These are phyloP conservation scores for Austroboletus eburneus DNA, from an alignment of 768 basidiomycete genomes.

Conservation along the genomic window DNA sequence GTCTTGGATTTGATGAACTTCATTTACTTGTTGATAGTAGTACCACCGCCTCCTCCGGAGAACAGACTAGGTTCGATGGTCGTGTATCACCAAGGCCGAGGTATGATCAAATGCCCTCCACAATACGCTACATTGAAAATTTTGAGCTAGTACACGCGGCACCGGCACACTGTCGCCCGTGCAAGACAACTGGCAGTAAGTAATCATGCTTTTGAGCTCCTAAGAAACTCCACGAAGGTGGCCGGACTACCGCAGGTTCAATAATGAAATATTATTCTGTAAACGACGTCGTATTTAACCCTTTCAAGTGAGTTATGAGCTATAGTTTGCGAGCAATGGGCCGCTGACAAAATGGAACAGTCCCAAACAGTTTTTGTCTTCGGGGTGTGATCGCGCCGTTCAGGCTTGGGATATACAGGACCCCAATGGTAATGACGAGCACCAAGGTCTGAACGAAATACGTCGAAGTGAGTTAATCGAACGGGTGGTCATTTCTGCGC, in stretches of 20 bases:
- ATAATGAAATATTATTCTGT: slow-evolving; percentile 49
- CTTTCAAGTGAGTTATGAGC: slow-evolving; percentile 36
- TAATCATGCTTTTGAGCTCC: too few relatives aligned
- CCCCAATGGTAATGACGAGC: slow-evolving; percentile 13
- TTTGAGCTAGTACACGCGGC: slow-evolving; percentile 14
- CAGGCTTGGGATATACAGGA: slow-evolving; percentile 39
- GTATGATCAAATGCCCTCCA: slow-evolving; percentile 9
- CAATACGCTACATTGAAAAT: neutral
- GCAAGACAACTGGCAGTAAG: slow-evolving; percentile 19
- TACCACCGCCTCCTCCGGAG: slow-evolving; percentile 39
- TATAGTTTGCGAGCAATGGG: neutral
- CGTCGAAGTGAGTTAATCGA: slow-evolving; percentile 15
- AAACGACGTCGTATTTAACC: slow-evolving; percentile 53
- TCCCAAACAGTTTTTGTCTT: slow-evolving; percentile 39
- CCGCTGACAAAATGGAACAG: slow-evolving; percentile 28
- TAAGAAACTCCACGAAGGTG: neutral
- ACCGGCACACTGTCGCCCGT: slow-evolving; percentile 18
- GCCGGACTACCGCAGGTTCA: slow-evolving; percentile 8
- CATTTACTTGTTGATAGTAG: slow-evolving; percentile 5
- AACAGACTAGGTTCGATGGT: slow-evolving; percentile 47
- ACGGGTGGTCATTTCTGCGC: slow-evolving; percentile 1
- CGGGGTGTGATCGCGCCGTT: slow-evolving; percentile 43
- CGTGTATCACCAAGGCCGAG: slow-evolving; percentile 33
- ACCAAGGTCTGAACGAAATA: slow-evolving; percentile 8
- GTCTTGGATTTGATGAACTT: neutral